Evolutionary conservation across 345 rosid species (phyloP).

Genomic region (Raphanus sativus): DNA sequence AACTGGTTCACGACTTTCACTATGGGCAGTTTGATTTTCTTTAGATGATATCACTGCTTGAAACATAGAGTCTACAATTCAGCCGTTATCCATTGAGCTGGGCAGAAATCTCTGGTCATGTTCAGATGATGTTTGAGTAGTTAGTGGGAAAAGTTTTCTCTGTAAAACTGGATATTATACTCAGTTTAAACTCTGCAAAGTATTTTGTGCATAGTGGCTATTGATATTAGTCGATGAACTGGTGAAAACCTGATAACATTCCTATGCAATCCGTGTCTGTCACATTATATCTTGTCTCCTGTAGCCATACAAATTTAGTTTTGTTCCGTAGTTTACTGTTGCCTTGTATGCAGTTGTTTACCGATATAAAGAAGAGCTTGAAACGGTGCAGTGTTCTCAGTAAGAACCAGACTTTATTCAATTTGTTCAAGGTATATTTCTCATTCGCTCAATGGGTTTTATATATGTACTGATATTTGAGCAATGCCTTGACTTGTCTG

Average conservation of each 20-base stretch:
- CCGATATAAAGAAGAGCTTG: slow-evolving; percentile 92
- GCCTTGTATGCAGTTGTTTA: slow-evolving; percentile 63
- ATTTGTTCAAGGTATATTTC: slow-evolving; percentile 78
- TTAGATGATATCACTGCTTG: background rate
- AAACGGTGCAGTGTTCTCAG: slow-evolving; percentile 91
- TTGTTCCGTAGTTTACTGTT: background rate
- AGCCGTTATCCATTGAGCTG: slow-evolving; percentile 1
- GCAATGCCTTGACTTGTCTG: slow-evolving; percentile 11
- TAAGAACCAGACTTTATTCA: slow-evolving; percentile 79
- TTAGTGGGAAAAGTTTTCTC: slow-evolving; percentile 12
- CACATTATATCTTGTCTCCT: background rate
- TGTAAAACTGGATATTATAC: background rate
- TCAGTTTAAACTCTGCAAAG: background rate
- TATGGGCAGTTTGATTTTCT: slow-evolving; percentile 13
- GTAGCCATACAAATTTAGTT: slow-evolving; percentile 8
- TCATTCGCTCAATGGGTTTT: slow-evolving; percentile 6
- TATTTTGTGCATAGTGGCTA: slow-evolving; percentile 16
- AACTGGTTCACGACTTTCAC: background rate
- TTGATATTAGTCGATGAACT: slow-evolving; percentile 2
- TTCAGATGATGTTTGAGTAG: slow-evolving; percentile 16
- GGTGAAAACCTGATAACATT: slow-evolving; percentile 1
- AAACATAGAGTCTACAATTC: slow-evolving; percentile 14
- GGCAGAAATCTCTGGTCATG: slow-evolving; percentile 13
- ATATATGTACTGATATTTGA: slow-evolving; percentile 2
- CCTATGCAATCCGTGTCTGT: background rate